Evolutionary conservation across 345 rosid genomes (phyloP).

Genomic region (Brassica carinata): DNA sequence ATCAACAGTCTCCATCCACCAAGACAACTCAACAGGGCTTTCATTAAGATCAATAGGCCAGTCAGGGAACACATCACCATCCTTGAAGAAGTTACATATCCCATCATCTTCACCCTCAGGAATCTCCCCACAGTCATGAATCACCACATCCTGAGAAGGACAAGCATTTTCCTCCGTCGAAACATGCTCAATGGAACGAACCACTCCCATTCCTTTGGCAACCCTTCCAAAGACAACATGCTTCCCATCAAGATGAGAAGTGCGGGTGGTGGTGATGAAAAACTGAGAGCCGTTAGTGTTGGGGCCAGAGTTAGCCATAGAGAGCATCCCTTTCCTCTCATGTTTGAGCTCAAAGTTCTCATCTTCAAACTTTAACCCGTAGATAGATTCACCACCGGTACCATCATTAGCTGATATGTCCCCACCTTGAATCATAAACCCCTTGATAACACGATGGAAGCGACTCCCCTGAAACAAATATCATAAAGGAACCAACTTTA

Average conservation of each 20-base stretch:
- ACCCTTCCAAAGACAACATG: slow-evolving; percentile 95
- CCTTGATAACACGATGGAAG: slow-evolving; percentile 82
- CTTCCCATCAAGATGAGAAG: slow-evolving; percentile 87
- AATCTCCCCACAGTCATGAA: slow-evolving; percentile 81
- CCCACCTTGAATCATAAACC: slow-evolving; percentile 94
- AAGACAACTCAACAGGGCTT: slow-evolving; percentile 62
- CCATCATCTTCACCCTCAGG: slow-evolving; percentile 83
- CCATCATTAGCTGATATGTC: slow-evolving; percentile 93
- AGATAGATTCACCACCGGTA: slow-evolving; percentile 91
- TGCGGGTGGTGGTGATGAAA: slow-evolving; percentile 85
- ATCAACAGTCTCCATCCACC: slow-evolving; percentile 94
- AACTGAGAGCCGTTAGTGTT: slow-evolving; percentile 97
- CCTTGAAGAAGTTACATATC: slow-evolving; percentile 72
- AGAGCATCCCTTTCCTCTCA: slow-evolving; percentile 92
- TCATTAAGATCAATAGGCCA: slow-evolving; percentile 87
- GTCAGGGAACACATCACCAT: slow-evolving; percentile 88
- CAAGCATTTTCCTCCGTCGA: slow-evolving; percentile 50
- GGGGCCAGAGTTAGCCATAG: slow-evolving; percentile 90
- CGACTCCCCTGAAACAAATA: slow-evolving; percentile 64
- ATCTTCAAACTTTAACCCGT: slow-evolving; percentile 87
- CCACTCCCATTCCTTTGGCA: slow-evolving; percentile 90
- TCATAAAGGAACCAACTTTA: background rate
- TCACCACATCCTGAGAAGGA: slow-evolving; percentile 61
- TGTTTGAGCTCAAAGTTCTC: slow-evolving; percentile 88
- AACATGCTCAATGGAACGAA: slow-evolving; percentile 82